These are phyloP conservation scores for Monilinia laxa DNA, from an alignment of 2,329 filamentous ascomycete species.

Conservation along the genomic window DNA sequence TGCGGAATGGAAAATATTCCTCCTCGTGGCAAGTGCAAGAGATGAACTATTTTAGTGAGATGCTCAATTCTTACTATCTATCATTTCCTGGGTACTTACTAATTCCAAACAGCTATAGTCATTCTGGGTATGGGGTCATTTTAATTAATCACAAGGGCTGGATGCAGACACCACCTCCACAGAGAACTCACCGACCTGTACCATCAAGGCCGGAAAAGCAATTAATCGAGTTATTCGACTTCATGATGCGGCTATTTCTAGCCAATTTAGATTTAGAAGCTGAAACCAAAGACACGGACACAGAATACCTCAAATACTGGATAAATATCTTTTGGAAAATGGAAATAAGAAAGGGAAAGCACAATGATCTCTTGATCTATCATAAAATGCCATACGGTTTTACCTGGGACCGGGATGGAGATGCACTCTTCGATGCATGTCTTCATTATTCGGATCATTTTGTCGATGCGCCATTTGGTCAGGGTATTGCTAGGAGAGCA, in stretches of 20 bases:
- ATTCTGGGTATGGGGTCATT: not conserved
- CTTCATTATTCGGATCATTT: not conserved
- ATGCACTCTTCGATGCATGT: not conserved
- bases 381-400: not conserved
- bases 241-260: not conserved
- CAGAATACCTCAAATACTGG: not conserved
- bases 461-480: not conserved
- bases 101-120: not conserved
- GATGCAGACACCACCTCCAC: not conserved
- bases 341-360: not conserved
- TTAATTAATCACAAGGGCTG: conserved; percentile 1
- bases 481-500: not conserved
- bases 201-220: not conserved
- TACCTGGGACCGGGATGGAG: not conserved
- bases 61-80: not conserved
- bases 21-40: conserved; percentile 12
- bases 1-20: conserved; percentile 11
- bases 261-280: not conserved
- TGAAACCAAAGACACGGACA: not conserved
- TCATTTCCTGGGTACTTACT: not conserved
- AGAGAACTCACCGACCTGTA: not conserved
- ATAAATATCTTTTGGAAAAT: not conserved
- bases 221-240: conserved; percentile 1
- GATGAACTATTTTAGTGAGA: conserved; percentile 7
- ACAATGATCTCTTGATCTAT: not conserved